Percentiles rank a stretch among this genome's conserved stretches.
Conservation (phyloP, 305 asterid genomes). For the Nicotiana rustica region DNA sequence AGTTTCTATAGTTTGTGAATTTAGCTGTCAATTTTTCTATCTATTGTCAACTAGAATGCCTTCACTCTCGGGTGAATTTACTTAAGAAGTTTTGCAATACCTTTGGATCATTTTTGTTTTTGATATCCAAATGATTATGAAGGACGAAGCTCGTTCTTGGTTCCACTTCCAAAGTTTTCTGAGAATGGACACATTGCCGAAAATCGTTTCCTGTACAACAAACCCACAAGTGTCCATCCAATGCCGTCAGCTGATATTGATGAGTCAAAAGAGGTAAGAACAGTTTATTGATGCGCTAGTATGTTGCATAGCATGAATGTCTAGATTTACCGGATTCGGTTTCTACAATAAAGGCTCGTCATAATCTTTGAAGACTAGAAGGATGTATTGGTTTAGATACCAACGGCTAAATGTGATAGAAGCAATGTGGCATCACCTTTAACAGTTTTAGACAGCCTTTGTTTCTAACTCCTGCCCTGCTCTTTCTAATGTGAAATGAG, state of each 20-base stretch:
- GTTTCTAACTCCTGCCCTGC: neutral
- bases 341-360: neutral
- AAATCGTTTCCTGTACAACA: conserved; percentile 49
- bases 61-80: neutral
- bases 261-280: conserved; percentile 66
- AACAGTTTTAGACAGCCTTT: neutral
- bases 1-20: conserved; percentile 12
- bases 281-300: neutral
- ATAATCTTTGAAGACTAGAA: neutral
- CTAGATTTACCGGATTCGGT: neutral
- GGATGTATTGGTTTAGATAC: neutral
- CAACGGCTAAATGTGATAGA: neutral
- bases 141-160: conserved; percentile 61
- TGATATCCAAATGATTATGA: conserved; percentile 36
- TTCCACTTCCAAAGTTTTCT: conserved; percentile 57
- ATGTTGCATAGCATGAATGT: conserved; percentile 13
- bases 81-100: conserved; percentile 11
- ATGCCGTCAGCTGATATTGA: conserved; percentile 52
- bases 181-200: conserved; percentile 52
- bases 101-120: neutral
- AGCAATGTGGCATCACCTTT: neutral
- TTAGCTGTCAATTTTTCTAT: neutral
- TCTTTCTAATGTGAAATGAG: neutral
- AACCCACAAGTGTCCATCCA: conserved; percentile 55
- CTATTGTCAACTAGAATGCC: neutral